Base-by-base conservation (phyloP, 2,329 filamentous ascomycete genomes). In the Phialophora chinensis region DNA sequence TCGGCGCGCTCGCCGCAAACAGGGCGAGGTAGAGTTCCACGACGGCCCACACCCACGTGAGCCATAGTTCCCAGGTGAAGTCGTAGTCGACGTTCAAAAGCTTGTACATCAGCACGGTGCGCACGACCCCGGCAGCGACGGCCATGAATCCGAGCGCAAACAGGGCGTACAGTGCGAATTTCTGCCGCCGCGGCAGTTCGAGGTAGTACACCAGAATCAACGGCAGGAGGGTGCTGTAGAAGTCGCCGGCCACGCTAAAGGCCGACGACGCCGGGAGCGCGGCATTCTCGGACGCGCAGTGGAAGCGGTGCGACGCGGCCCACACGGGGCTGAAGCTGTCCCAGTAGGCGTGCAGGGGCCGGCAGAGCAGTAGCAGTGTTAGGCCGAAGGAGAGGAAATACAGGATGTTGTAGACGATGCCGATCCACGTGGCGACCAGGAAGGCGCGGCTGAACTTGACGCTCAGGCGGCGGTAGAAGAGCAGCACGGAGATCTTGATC, bases 21-120 rank as follows among this genome's bases (percentile, higher is more conserved):
- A 77, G 75, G 14, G 73, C 70, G 17, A 75, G 52, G 50, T 73
- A 73, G 8, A 74, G 69, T 65, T 76, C 75, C n/a, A 76, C 65
- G 1, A 73, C 66, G 2, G 71, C 69, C 74, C 74, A 77, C 14
- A 75, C 72, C 71, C 70, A 73, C 29, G 67, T 71, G 3, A 70
- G 65, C 64, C 67, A 73, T 29, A 73, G 50, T 8, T 66, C 42
- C 68, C 67, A 71, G 3, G 68, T 71, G 29, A 71, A 71, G 56
- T 73, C 72, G 44, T 69, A 72, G 42, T 68, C 58, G 20, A 38
- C 47, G 53, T 69, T 71, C 56, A 72, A 31, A 25, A 72, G 10
- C 3, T 62, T 58, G 66, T 68, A 68, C 61, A 73, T 47, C n/a
- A 70, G 54, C n/a, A 68, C 61, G 2, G 69, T 72, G 57, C 72